Conservation (phyloP, 176 grass and related monocot genomes). For the Melocanna baccifera region DNA sequence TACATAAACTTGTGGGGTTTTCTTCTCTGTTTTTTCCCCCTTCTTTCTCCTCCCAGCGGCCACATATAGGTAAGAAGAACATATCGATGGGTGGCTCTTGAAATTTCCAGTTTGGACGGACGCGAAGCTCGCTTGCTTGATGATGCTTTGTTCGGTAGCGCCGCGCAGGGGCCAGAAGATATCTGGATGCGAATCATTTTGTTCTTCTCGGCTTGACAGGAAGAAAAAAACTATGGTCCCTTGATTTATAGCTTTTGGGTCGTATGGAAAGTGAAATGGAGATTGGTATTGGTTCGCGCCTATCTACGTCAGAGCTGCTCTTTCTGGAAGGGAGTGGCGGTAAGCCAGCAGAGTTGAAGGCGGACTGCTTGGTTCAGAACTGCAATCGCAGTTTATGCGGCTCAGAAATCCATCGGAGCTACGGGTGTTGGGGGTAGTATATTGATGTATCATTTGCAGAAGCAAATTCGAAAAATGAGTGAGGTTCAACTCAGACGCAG, state of each 20-base stretch:
- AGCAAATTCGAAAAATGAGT: background rate
- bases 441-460: background rate
- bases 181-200: background rate
- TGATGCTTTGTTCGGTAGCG: background rate
- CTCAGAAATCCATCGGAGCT: background rate
- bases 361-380: background rate
- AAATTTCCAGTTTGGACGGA: constrained; percentile 26
- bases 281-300: background rate
- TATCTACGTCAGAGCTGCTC: constrained; percentile 20
- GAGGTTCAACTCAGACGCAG: background rate
- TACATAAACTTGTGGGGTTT: background rate
- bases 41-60: background rate
- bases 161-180: background rate
- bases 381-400: background rate
- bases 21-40: background rate
- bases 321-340: background rate
- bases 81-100: background rate
- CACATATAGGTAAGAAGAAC: background rate
- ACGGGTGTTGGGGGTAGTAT: background rate
- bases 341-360: background rate
- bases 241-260: background rate
- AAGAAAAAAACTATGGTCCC: background rate
- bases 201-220: background rate
- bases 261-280: background rate
- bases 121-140: background rate